Evolutionary conservation across 768 basidiomycete species (phyloP).

Genomic region (Filobasidium floriforme): DNA sequence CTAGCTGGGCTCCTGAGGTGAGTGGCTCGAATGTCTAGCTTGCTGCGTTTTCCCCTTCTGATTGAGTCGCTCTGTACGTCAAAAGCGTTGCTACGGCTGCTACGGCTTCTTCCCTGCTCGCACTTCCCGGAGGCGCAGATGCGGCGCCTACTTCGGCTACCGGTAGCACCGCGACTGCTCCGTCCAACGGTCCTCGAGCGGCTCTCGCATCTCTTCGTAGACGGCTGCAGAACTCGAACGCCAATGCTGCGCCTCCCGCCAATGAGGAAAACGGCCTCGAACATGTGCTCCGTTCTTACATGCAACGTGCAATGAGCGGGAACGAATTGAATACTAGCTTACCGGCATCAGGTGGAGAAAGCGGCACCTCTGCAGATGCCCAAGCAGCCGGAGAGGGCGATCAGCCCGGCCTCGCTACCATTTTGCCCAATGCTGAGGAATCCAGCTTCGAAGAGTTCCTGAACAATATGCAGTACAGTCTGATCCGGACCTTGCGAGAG

Average conservation of each 20-base stretch:
- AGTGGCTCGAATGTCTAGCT: not conserved
- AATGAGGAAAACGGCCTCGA: constrained; percentile 14
- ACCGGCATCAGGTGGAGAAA: not conserved
- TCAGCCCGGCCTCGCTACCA: not conserved
- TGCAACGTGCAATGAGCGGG: constrained; percentile 17
- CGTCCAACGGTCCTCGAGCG: constrained; percentile 4
- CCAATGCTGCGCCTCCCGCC: not conserved
- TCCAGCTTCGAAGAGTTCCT: constrained; percentile 19
- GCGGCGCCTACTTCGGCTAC: not conserved
- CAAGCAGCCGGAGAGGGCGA: not conserved
- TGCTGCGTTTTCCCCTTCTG: not conserved
- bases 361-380: not conserved
- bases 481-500: constrained; percentile 12
- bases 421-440: constrained; percentile 13
- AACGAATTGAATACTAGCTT: not conserved
- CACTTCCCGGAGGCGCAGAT: not conserved
- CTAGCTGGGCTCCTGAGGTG: constrained; percentile 19
- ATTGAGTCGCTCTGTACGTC: too few species aligned
- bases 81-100: constrained; percentile 21
- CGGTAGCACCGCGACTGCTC: not conserved
- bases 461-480: constrained; percentile 16
- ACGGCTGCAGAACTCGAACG: constrained; percentile 6
- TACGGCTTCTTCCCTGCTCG: constrained; percentile 20
- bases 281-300: constrained; percentile 14
- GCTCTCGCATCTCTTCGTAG: constrained; percentile 7